A percentile compares a stretch with the other conserved stretches of the same genome.
These are phyloP conservation scores for Colletotrichum falcatum DNA, from an alignment of 2,329 filamentous ascomycete genomes.

Conservation along the genomic window DNA sequence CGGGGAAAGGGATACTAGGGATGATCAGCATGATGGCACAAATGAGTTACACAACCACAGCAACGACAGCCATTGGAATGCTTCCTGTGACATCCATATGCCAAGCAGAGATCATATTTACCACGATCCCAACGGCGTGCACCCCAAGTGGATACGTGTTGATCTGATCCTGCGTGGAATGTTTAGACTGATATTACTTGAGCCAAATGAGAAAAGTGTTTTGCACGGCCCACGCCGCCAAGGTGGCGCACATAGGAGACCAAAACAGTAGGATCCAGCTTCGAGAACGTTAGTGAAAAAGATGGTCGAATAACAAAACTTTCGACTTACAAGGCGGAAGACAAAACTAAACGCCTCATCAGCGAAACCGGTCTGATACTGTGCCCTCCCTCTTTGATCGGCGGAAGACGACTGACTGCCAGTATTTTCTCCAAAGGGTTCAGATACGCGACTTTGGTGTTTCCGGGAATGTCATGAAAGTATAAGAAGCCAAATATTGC, in stretches of 20 bases:
- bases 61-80: conserved; percentile 50
- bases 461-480: conserved; percentile 62
- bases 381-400: conserved; percentile 44
- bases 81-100: conserved; percentile 53
- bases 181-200: conserved; percentile 43
- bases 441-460: conserved; percentile 49
- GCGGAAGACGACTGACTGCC: conserved; percentile 52
- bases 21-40: conserved; percentile 50
- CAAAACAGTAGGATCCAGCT: conserved; percentile 49
- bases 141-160: conserved; percentile 54
- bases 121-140: conserved; percentile 49
- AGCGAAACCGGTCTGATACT: conserved; percentile 43
- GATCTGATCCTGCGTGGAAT: conserved; percentile 48
- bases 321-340: conserved; percentile 42
- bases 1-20: conserved; percentile 46
- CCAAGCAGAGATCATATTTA: conserved; percentile 50
- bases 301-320: conserved; percentile 14
- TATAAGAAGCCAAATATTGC: conserved; percentile 62
- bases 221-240: conserved; percentile 49
- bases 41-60: conserved; percentile 49
- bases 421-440: conserved; percentile 49
- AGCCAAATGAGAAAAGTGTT: conserved; percentile 48
- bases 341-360: conserved; percentile 42
- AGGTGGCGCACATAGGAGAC: conserved; percentile 51
- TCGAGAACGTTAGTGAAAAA: background rate